Evolutionary conservation across 2,329 filamentous ascomycete species (phyloP).

Genomic region (Ophiostoma australiae): DNA sequence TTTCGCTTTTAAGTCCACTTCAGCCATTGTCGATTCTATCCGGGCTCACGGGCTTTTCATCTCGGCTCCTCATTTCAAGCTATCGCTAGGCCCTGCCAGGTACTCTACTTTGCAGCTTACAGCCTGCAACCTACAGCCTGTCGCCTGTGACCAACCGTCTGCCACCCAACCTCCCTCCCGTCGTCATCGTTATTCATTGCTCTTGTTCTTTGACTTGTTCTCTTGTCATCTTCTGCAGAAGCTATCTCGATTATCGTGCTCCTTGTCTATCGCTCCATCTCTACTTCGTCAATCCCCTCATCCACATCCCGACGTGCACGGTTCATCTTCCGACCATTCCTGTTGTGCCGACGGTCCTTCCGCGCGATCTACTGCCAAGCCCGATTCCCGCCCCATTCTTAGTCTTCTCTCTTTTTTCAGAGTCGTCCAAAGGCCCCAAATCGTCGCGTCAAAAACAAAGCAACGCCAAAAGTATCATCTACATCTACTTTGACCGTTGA

Average conservation of each 20-base stretch:
- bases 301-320: not conserved
- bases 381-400: not conserved
- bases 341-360: not conserved
- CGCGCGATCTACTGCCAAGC: constrained; percentile 6
- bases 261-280: not conserved
- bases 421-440: not conserved
- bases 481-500: not conserved
- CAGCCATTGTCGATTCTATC: constrained; percentile 1
- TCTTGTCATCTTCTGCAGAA: not conserved
- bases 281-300: not conserved
- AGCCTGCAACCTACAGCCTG: not conserved
- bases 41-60: constrained; percentile 6
- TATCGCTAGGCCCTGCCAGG: not conserved
- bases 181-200: constrained; percentile 9
- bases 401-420: not conserved
- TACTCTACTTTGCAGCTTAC: not conserved
- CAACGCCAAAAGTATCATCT: constrained; percentile 2
- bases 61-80: constrained; percentile 14
- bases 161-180: not conserved
- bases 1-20: not conserved
- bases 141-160: not conserved
- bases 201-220: not conserved
- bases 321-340: not conserved
- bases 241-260: not conserved
- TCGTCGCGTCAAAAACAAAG: not conserved